Percentiles rank a stretch among this genome's conserved stretches.
phyloP scores from a whole-genome alignment of 805 yeast genomes.

The Wickerhamiella spandovensis region DNA sequence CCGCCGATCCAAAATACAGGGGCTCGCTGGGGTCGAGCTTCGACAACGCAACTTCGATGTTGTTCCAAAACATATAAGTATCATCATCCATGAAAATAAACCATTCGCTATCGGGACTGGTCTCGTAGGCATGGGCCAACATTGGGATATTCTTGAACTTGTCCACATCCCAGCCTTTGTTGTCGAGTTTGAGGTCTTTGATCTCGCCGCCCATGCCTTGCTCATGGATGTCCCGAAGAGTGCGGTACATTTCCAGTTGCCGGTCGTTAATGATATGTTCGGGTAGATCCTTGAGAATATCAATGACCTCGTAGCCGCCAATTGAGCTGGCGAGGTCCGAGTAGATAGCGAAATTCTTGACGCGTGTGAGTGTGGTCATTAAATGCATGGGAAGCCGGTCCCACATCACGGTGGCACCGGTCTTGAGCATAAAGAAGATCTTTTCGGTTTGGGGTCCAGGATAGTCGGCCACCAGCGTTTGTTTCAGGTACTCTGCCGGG shows the following conservation, averaged over 20 bases:
- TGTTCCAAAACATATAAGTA: conserved; percentile 21
- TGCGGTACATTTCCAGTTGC: conserved; percentile 19
- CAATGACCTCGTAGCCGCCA: conserved; percentile 24
- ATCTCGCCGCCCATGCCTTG: conserved; percentile 17
- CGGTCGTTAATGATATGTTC: conserved; percentile 9
- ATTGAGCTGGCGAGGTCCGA: conserved; percentile 24
- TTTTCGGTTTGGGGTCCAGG: conserved; percentile 3
- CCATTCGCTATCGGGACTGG: conserved; percentile 24
- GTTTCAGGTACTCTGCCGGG: neutral
- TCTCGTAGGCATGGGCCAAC: conserved; percentile 24
- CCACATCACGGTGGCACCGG: conserved; percentile 26
- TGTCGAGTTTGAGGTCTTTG: conserved; percentile 6
- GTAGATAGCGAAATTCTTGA: conserved; percentile 24
- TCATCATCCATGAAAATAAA: conserved; percentile 27
- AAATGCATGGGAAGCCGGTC: conserved; percentile 26
- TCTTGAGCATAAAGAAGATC: conserved; percentile 26
- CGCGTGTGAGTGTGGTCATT: conserved; percentile 22
- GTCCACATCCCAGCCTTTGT: conserved; percentile 26
- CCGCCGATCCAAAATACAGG: conserved; percentile 23
- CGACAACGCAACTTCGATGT: conserved; percentile 16
- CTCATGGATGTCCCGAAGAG: conserved; percentile 15
- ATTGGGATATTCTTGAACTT: conserved; percentile 28
- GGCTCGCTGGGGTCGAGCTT: conserved; percentile 19
- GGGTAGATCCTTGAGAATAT: conserved; percentile 19
- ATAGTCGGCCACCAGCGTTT: conserved; percentile 1